These are phyloP conservation scores for Clausena lansium DNA, from an alignment of 345 rosid species.

Conservation along the genomic window DNA sequence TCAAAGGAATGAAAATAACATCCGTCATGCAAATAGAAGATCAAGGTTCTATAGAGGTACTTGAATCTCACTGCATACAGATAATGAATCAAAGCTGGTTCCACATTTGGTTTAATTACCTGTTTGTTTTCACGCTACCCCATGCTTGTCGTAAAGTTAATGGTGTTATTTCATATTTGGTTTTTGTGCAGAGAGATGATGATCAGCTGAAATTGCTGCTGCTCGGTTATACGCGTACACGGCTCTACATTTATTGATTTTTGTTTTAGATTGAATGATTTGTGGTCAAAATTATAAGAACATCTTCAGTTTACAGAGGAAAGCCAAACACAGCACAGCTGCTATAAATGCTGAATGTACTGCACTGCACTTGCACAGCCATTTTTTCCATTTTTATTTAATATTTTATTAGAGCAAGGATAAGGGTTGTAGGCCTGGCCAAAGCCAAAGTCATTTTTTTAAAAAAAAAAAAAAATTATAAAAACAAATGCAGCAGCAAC, in stretches of 20 bases:
- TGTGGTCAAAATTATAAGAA: neutral
- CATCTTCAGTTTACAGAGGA: neutral
- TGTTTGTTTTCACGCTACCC: too few species aligned
- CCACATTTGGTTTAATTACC: neutral
- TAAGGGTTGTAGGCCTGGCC: neutral
- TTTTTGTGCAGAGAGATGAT: constrained; percentile 30
- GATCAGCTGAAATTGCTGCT: neutral
- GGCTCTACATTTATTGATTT: neutral
- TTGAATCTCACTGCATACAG: neutral
- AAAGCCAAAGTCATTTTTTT: too few species aligned
- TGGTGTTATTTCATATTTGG: neutral
- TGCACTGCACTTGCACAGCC: neutral
- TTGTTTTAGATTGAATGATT: neutral
- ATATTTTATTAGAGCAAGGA: constrained; percentile 10
- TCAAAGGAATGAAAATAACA: constrained; percentile 54
- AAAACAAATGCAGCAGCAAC: constrained; percentile 1
- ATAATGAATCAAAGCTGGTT: neutral
- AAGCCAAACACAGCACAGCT: too few species aligned
- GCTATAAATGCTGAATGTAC: neutral
- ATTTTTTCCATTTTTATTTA: neutral
- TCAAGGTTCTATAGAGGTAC: constrained; percentile 46
- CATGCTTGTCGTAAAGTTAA: neutral
- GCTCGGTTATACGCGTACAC: neutral
- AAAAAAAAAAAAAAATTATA: too few species aligned
- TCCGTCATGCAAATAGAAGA: constrained; percentile 46